Conservation (phyloP, 192 early-diverging fungal species). For the Mycoemilia scoparia region DNA sequence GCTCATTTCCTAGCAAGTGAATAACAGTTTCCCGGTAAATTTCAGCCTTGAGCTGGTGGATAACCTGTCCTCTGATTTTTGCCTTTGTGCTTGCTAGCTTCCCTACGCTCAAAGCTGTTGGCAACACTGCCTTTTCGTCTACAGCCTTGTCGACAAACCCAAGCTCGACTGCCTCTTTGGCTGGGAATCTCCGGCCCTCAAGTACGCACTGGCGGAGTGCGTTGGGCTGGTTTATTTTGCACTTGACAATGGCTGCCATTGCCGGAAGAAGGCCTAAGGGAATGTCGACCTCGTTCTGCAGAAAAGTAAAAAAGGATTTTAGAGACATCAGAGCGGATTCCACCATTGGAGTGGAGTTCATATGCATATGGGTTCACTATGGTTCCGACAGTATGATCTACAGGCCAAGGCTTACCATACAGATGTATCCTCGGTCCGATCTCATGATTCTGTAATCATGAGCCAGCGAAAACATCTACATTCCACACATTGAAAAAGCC, state of each 20-base stretch:
- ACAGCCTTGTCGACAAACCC: slow-evolving; percentile 42
- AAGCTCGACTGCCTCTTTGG: slow-evolving; percentile 35
- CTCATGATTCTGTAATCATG: slow-evolving; percentile 60
- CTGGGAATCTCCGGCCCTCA: slow-evolving; percentile 37
- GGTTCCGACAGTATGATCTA: no score
- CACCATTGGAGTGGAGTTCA: no score
- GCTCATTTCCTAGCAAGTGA: slow-evolving; percentile 13
- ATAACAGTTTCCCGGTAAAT: slow-evolving; percentile 38
- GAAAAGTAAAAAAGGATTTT: background rate
- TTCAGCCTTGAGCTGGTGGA: slow-evolving; percentile 44
- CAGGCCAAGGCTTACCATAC: no score
- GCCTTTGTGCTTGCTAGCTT: slow-evolving; percentile 34
- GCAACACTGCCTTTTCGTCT: slow-evolving; percentile 26
- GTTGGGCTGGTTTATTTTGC: slow-evolving; percentile 35
- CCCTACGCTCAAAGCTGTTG: slow-evolving; percentile 35
- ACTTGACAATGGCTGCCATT: slow-evolving; percentile 46
- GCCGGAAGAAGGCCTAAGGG: slow-evolving; percentile 43
- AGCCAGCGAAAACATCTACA: slow-evolving; percentile 26
- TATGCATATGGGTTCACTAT: no score
- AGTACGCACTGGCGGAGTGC: slow-evolving; percentile 44
- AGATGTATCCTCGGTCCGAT: slow-evolving; percentile 50
- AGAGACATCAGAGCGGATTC: background rate
- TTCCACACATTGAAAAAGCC: background rate
- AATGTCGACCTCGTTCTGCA: slow-evolving; percentile 62
- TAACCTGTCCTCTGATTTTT: slow-evolving; percentile 27